Base-by-base conservation (phyloP, 306 rosid species). In the Luffa acutangula region DNA sequence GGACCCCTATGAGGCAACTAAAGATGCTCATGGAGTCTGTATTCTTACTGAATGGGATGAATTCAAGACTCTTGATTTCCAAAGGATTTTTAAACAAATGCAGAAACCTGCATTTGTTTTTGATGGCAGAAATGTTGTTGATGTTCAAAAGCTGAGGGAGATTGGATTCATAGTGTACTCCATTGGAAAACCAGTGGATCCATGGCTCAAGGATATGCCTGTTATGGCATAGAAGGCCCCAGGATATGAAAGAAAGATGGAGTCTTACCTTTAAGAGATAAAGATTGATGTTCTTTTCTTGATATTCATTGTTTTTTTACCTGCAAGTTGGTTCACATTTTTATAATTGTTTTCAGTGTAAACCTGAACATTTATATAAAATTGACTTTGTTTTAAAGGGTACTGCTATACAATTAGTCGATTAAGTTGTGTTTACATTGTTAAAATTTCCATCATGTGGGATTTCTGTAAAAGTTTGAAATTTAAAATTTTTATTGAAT, bases 11-110 rank as follows among this genome's bases (percentile, higher is more conserved):
- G 90, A 83, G 89, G 97, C 96, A 36, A 82, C 87, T 1, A 85
- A 77, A 79, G 90, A 86, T 80, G 92, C 96, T 83, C 97, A 93
- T 83, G 97, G 91, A 6, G 80, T 93, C 17, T 93, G 97, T 86
- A 83, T 93, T 87, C 89, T 93, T 5, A 93, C 97, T 0, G 97
- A 93, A 85, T 93, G 97, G 96, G 96, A 93, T 34, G 96, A 91
- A 75, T 91, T 93, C 86, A 93, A 80, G 91, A 79, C 45, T 15
- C 87, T 93, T 72, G 97, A 91, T 88, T 93, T 78, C 81, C 80
- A 89, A 54, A 91, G 78, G 84, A 85, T 93, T 18, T 93, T 76
- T 84, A 79, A 88, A 11, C 81, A 74, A 13, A 91, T 93, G 96
- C 90, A 84, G 85, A 93, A 91, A 74, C 97, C 97, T 6, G 96